Evolutionary conservation across 768 basidiomycete species (phyloP).

Genomic region (Pilatotrama ljubarskyi): DNA sequence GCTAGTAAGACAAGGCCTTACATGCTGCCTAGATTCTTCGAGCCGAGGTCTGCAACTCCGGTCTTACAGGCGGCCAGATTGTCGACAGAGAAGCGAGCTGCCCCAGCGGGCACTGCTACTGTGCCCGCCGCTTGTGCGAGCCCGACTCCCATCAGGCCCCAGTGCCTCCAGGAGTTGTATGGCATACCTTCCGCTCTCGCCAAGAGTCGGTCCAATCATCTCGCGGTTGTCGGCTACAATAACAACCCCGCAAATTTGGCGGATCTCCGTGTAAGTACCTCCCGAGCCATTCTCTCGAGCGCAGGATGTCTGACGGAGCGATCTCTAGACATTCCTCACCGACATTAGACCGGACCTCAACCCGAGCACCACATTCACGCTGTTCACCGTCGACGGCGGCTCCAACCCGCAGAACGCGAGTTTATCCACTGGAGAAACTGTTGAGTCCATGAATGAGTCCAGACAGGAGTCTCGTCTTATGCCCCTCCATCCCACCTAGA

Average conservation of each 20-base stretch:
- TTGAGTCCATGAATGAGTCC: no score
- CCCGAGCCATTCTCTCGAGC: no score
- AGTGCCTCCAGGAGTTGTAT: slow-evolving; percentile 31
- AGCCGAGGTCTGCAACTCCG: not conserved
- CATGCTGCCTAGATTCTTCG: not conserved
- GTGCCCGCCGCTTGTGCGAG: slow-evolving; percentile 18
- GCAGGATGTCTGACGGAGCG: not conserved
- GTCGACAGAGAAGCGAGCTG: not conserved
- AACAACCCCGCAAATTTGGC: not conserved
- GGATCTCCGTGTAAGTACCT: not conserved
- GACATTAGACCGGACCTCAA: not conserved
- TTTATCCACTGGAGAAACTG: no score
- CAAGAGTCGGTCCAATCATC: slow-evolving; percentile 14
- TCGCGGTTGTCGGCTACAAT: slow-evolving; percentile 29
- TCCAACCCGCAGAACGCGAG: not conserved
- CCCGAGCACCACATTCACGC: not conserved
- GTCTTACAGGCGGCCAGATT: not conserved
- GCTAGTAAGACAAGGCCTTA: no score
- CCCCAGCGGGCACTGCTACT: not conserved
- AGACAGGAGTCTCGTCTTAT: no score
- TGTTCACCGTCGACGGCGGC: not conserved
- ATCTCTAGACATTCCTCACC: not conserved
- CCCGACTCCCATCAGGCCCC: slow-evolving; percentile 18
- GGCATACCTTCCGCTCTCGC: slow-evolving; percentile 19
- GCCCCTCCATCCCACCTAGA: slow-evolving; percentile 15